Evolutionary conservation across 306 rosid genomes (phyloP).

Genomic region (Vigna radiata): DNA sequence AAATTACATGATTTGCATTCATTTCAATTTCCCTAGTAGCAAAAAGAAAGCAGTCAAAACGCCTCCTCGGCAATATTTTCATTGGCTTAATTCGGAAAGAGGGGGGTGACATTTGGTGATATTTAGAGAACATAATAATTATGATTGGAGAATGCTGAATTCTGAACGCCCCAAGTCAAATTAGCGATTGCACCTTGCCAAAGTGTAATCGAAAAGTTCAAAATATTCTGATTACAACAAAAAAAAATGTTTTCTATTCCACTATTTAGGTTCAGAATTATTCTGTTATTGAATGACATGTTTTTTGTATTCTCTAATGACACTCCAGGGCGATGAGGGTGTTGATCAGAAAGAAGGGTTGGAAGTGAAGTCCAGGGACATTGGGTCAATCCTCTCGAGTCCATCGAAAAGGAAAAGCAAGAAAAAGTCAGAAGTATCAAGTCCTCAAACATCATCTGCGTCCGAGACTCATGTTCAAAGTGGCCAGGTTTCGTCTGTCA

Average conservation of each 20-base stretch:
- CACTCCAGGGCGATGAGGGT: conserved; percentile 65
- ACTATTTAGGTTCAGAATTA: not conserved
- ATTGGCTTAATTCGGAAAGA: not conserved
- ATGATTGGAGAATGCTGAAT: not conserved
- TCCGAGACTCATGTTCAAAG: conserved; percentile 52
- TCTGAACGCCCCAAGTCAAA: not conserved
- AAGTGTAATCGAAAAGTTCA: too few species aligned
- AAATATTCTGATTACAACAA: too few species aligned
- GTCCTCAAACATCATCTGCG: conserved; percentile 63
- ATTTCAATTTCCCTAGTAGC: conserved; percentile 10
- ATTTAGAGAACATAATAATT: not conserved
- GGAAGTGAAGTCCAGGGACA: conserved; percentile 85
- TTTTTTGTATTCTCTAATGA: conserved; percentile 32
- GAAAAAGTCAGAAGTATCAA: conserved; percentile 74
- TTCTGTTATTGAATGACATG: conserved; percentile 18
- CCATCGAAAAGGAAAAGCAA: conserved; percentile 82
- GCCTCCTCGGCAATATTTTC: not conserved
- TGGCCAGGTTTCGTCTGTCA: conserved; percentile 58
- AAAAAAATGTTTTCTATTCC: too few species aligned
- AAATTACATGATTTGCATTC: conserved; percentile 1
- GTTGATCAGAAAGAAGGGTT: conserved; percentile 55
- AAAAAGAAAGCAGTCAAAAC: not conserved
- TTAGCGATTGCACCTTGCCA: too few species aligned
- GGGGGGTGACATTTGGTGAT: not conserved
- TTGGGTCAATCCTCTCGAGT: conserved; percentile 67